Conservation (phyloP, 345 rosid genomes). For the Citrus cavaleriei region DNA sequence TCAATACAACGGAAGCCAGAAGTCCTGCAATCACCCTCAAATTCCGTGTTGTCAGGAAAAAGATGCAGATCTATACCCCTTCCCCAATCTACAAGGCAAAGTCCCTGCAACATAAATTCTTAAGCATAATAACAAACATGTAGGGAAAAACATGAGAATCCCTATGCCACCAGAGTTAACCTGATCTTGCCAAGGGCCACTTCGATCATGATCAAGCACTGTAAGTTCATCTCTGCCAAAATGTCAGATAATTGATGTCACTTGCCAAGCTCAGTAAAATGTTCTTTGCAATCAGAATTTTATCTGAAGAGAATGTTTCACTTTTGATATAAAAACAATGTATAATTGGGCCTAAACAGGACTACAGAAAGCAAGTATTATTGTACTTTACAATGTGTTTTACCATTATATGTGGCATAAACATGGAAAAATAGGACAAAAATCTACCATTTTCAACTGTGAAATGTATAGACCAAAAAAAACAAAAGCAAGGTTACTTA, state of each 20-base stretch:
- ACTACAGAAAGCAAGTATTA: background rate
- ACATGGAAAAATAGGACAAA: background rate
- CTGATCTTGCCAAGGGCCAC: conserved; percentile 76
- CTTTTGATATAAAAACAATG: background rate
- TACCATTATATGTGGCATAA: background rate
- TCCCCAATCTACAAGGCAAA: conserved; percentile 97
- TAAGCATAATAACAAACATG: background rate
- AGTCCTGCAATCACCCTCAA: conserved; percentile 77
- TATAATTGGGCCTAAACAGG: background rate
- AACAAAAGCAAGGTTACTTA: background rate
- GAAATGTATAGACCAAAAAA: background rate
- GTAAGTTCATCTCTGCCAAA: conserved; percentile 58
- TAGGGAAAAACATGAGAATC: background rate
- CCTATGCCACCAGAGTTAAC: conserved; percentile 28
- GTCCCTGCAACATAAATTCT: conserved; percentile 52
- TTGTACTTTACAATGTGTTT: background rate
- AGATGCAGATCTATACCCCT: conserved; percentile 84
- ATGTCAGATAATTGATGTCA: conserved; percentile 3
- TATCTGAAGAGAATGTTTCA: background rate
- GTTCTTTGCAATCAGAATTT: background rate
- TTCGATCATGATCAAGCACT: conserved; percentile 47
- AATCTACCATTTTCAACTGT: background rate
- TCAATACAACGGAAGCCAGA: conserved; percentile 88
- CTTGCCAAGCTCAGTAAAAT: background rate
- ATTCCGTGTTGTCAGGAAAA: conserved; percentile 56